Conservation (phyloP, 2,329 filamentous ascomycete species). For the Fusarium solani-melongenae region DNA sequence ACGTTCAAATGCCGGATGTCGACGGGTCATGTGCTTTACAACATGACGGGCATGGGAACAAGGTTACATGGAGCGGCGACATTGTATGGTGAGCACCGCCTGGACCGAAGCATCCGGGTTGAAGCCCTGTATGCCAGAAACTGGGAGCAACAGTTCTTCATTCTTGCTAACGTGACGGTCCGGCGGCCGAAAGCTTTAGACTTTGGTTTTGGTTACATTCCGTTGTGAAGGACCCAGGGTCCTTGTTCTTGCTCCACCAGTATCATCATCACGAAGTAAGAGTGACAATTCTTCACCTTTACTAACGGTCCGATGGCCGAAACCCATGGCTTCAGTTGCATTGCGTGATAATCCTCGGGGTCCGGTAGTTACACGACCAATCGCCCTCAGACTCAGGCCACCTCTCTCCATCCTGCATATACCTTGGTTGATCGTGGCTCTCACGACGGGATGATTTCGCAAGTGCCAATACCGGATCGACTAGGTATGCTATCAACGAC, state of each 20-base stretch:
- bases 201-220: background rate
- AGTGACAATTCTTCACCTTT: background rate
- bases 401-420: background rate
- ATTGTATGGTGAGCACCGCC: background rate
- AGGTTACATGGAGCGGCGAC: background rate
- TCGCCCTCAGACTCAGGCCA: background rate
- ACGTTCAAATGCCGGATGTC: background rate
- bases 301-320: background rate
- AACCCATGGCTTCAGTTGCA: background rate
- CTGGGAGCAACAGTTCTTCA: background rate
- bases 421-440: background rate
- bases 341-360: background rate
- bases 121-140: background rate
- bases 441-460: background rate
- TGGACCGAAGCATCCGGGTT: background rate
- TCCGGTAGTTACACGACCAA: background rate
- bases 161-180: background rate
- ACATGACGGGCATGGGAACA: background rate
- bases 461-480: background rate
- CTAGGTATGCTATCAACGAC: background rate
- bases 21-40: background rate
- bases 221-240: background rate
- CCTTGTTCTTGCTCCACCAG: background rate
- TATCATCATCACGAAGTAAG: background rate
- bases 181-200: background rate